Conservation (phyloP, 495 filamentous ascomycete genomes). For the Extremus antarcticus region DNA sequence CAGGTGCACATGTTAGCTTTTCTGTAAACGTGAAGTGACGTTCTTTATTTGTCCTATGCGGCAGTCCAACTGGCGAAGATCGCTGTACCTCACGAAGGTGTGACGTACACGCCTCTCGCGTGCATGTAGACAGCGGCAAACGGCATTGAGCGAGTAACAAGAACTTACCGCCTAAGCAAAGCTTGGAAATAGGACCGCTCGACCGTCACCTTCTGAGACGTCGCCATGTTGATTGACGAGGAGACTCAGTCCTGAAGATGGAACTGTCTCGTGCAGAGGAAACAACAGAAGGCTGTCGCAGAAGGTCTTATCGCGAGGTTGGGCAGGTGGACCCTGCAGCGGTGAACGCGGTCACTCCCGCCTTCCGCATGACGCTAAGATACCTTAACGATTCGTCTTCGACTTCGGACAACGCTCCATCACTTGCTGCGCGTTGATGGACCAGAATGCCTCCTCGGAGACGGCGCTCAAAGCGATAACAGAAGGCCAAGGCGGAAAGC, state of each 20-base stretch:
- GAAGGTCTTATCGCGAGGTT: not conserved
- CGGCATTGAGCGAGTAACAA: not conserved
- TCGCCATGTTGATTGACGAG: too few species aligned
- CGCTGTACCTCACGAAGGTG: too few species aligned
- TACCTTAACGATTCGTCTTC: not conserved
- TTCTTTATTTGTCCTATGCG: too few species aligned
- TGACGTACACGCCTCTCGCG: too few species aligned
- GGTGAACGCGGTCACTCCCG: too few species aligned
- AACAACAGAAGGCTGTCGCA: not conserved
- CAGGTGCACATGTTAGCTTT: not conserved
- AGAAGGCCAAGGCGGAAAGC: not conserved
- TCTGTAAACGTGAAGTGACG: too few species aligned
- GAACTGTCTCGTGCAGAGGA: not conserved
- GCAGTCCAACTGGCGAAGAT: too few species aligned
- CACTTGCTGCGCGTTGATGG: slow-evolving; percentile 15
- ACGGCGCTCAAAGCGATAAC: slow-evolving; percentile 15
- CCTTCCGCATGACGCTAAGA: too few species aligned
- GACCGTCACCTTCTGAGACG: slow-evolving; percentile 24
- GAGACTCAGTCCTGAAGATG: not conserved
- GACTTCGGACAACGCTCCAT: not conserved
- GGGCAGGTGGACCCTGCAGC: not conserved
- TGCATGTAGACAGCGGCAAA: not conserved
- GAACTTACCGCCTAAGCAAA: slow-evolving; percentile 30
- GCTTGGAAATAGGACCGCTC: slow-evolving; percentile 30
- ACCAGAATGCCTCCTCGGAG: slow-evolving; percentile 16